Percentiles rank a stretch among this genome's conserved stretches.
phyloP scores from a whole-genome alignment of 768 basidiomycete species.

The Exidia glandulosa region DNA sequence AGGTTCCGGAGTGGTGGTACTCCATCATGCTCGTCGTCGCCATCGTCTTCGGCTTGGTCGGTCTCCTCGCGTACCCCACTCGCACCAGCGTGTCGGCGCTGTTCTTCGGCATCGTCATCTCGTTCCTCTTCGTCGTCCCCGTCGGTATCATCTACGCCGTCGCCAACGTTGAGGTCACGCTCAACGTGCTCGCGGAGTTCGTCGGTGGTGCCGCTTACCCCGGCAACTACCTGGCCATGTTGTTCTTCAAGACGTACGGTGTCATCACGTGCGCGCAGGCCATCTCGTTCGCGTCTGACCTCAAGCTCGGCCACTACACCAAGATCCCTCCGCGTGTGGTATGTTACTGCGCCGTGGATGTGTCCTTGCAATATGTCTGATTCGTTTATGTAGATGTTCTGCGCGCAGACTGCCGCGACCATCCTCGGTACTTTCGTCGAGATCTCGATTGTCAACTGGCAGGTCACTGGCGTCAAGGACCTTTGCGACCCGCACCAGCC shows the following conservation, averaged over 20 bases:
- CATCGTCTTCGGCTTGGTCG: constrained; percentile 11
- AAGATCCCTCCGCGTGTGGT: constrained; percentile 18
- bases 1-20: constrained; percentile 16
- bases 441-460: constrained; percentile 18
- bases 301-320: constrained; percentile 15
- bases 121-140: constrained; percentile 11
- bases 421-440: constrained; percentile 21
- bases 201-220: constrained; percentile 18
- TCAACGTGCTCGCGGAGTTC: constrained; percentile 22
- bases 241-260: constrained; percentile 16
- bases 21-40: constrained; percentile 10
- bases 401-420: constrained; percentile 23
- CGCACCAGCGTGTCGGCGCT: constrained; percentile 13
- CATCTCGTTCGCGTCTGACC: constrained; percentile 5
- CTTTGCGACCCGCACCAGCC: constrained; percentile 11
- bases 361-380: too few species aligned
- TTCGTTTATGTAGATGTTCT: too few species aligned
- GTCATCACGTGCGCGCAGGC: constrained; percentile 10
- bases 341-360: too few species aligned
- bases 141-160: constrained; percentile 14
- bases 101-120: constrained; percentile 6
- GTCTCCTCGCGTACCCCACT: constrained; percentile 15
- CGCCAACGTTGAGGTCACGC: constrained; percentile 17
- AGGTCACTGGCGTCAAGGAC: constrained; percentile 21
- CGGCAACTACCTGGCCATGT: constrained; percentile 20